A percentile compares a stretch with the other conserved stretches of the same genome.
These are phyloP conservation scores for Kandelia obovata DNA, from an alignment of 345 rosid species.

Conservation along the genomic window DNA sequence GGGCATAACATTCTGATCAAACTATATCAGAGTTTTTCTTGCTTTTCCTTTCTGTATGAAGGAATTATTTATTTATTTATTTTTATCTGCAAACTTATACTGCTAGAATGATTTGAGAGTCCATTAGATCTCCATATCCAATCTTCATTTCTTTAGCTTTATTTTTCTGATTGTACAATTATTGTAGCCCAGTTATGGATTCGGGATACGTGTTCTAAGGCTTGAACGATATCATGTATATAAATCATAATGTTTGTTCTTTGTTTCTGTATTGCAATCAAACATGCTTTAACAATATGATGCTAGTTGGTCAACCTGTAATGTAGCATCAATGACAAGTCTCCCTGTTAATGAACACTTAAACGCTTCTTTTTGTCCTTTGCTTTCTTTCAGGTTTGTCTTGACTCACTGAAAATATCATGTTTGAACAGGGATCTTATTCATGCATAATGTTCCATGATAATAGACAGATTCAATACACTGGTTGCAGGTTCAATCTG, in stretches of 20 bases:
- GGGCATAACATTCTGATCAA: background rate
- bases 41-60: constrained; percentile 10
- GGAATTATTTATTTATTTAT: constrained; percentile 8
- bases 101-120: constrained; percentile 2
- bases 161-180: no score
- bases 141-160: no score
- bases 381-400: background rate
- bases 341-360: constrained; percentile 4
- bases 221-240: no score
- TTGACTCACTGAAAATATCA: no score
- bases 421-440: no score
- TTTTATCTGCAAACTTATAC: constrained; percentile 9
- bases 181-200: no score
- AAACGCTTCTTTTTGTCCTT: background rate
- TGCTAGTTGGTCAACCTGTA: background rate
- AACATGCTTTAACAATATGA: background rate
- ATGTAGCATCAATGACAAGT: background rate
- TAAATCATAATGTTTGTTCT: background rate
- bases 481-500: background rate
- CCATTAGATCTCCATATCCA: background rate
- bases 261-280: no score
- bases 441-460: no score
- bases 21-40: background rate
- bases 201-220: no score
- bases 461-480: no score